phyloP scores from a whole-genome alignment of 148 eudicot genomes.

The Vaccinium darrowii region DNA sequence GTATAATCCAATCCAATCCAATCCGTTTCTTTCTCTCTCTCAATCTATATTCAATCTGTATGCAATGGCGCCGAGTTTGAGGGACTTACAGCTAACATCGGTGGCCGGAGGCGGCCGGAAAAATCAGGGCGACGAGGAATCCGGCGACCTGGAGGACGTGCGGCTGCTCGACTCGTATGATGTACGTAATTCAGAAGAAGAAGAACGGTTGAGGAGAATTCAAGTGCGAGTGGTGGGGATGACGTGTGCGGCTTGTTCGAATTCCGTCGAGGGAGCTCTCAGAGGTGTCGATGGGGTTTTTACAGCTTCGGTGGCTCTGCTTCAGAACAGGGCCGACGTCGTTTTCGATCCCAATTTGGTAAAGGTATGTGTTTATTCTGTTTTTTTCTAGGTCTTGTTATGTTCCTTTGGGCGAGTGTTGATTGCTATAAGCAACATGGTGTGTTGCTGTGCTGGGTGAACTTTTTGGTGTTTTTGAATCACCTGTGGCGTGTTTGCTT shows the following conservation, averaged over 20 bases:
- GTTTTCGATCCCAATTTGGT: slow-evolving; percentile 63
- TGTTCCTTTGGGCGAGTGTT: no score
- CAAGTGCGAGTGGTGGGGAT: slow-evolving; percentile 77
- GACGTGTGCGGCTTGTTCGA: slow-evolving; percentile 95
- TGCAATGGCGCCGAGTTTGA: slow-evolving; percentile 49
- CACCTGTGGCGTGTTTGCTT: no score
- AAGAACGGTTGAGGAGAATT: slow-evolving; percentile 36
- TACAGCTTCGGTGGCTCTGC: slow-evolving; percentile 77
- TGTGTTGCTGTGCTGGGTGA: no score
- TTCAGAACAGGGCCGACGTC: slow-evolving; percentile 79
- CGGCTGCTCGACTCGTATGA: slow-evolving; percentile 58
- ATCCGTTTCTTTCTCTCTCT: background rate
- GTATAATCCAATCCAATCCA: background rate
- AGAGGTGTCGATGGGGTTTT: slow-evolving; percentile 56
- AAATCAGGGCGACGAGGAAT: slow-evolving; percentile 17
- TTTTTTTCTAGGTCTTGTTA: background rate
- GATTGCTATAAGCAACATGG: no score
- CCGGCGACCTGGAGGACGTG: slow-evolving; percentile 58
- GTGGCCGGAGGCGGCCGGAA: slow-evolving; percentile 21
- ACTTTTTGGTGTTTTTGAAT: no score
- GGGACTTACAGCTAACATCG: slow-evolving; percentile 43
- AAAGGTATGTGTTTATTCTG: slow-evolving; percentile 42
- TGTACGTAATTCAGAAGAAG: slow-evolving; percentile 5
- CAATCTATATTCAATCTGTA: background rate
- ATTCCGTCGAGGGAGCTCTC: slow-evolving; percentile 78